A percentile compares a stretch with the other conserved stretches of the same genome.
Evolutionary conservation across 2,329 filamentous ascomycete species (phyloP).

Genomic region (Clonostachys rhizophaga): DNA sequence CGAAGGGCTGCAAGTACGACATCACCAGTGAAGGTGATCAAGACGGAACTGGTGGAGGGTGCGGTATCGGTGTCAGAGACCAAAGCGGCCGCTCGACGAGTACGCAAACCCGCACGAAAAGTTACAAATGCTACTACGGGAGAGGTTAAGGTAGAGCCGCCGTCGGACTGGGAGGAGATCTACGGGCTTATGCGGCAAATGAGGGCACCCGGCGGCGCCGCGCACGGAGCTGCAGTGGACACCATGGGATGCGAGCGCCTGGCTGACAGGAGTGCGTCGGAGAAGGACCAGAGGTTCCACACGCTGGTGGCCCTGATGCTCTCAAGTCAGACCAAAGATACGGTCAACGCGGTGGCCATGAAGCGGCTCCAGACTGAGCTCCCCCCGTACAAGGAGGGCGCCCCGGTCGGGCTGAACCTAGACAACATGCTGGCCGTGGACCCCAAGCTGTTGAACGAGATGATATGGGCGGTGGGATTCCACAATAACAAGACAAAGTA

Average conservation of each 20-base stretch:
- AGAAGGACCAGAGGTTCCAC: conserved; percentile 68
- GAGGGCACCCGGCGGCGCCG: conserved; percentile 50
- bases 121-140: conserved; percentile 33
- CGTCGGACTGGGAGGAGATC: conserved; percentile 77
- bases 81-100: conserved; percentile 16
- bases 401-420: conserved; percentile 58
- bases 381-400: conserved; percentile 39
- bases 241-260: conserved; percentile 93
- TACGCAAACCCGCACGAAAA: conserved; percentile 42
- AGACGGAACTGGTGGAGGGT: conserved; percentile 30
- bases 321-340: conserved; percentile 89
- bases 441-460: conserved; percentile 58
- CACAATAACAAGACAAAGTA: conserved; percentile 91
- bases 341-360: conserved; percentile 83
- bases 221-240: conserved; percentile 81
- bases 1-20: conserved; percentile 14
- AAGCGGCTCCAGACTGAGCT: conserved; percentile 71
- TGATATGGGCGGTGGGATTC: conserved; percentile 85
- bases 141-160: conserved; percentile 45
- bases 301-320: conserved; percentile 87
- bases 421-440: conserved; percentile 72
- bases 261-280: conserved; percentile 45
- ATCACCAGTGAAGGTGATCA: conserved; percentile 15
- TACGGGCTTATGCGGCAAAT: conserved; percentile 76
- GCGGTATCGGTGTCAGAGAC: conserved; percentile 7